phyloP scores from a whole-genome alignment of 345 rosid genomes.

The Salix exigua region DNA sequence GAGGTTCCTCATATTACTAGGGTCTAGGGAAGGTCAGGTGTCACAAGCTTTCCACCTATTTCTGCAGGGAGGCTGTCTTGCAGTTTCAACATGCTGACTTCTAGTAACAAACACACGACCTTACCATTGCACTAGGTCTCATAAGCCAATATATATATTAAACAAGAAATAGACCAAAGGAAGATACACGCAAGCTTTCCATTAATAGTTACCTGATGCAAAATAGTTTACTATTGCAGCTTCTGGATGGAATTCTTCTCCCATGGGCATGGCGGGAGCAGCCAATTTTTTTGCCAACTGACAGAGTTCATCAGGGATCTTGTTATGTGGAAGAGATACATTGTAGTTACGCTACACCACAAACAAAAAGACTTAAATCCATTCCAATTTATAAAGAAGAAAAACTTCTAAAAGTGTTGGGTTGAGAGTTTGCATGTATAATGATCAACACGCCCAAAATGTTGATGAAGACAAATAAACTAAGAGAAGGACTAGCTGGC shows the following conservation, averaged over 20 bases:
- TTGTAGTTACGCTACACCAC: slow-evolving; percentile 67
- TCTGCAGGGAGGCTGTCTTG: too few species aligned
- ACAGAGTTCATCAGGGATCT: slow-evolving; percentile 75
- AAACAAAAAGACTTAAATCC: slow-evolving; percentile 12
- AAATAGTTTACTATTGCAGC: slow-evolving; percentile 92
- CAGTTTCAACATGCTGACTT: not conserved
- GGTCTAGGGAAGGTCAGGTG: too few species aligned
- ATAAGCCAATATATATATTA: not conserved
- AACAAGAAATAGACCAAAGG: not conserved
- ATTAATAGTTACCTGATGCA: slow-evolving; percentile 48
- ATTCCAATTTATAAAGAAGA: not conserved
- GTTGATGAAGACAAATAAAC: not conserved
- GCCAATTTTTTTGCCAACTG: slow-evolving; percentile 71
- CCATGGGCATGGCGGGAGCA: slow-evolving; percentile 62
- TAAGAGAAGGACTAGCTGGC: not conserved
- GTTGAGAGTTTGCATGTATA: not conserved
- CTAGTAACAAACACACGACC: not conserved
- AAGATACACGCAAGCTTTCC: not conserved
- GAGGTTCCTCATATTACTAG: too few species aligned
- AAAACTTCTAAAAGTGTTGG: not conserved
- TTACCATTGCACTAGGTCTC: not conserved
- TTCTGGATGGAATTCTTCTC: slow-evolving; percentile 84
- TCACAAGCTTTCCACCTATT: too few species aligned
- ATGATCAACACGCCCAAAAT: not conserved
- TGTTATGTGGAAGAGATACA: slow-evolving; percentile 72